Evolutionary conservation across 2,329 filamentous ascomycete genomes (phyloP).

Genomic region (Magnaporthales sp.): DNA sequence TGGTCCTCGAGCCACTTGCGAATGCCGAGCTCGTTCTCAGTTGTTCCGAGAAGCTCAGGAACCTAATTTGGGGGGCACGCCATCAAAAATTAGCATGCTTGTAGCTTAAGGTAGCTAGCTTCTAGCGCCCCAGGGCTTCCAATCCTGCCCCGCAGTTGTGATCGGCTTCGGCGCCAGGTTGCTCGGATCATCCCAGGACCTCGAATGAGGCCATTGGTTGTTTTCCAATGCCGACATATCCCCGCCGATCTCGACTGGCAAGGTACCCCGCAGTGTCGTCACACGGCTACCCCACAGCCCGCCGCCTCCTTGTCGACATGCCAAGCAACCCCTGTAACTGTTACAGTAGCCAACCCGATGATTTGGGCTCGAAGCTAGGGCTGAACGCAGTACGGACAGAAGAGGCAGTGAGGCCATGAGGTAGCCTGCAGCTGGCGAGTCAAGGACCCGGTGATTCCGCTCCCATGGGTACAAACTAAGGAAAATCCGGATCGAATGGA

Average conservation of each 20-base stretch:
- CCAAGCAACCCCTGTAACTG: background rate
- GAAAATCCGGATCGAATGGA: background rate
- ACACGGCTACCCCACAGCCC: background rate
- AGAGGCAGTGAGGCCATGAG: background rate
- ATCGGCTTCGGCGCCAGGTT: background rate
- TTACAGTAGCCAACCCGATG: background rate
- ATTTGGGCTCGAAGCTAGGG: background rate
- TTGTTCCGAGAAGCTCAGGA: conserved; percentile 83
- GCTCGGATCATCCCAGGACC: background rate
- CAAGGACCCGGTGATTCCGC: no score
- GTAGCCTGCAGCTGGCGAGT: background rate
- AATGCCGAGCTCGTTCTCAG: conserved; percentile 95
- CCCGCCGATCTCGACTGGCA: background rate
- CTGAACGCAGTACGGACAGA: background rate
- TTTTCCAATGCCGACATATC: background rate
- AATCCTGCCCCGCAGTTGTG: background rate
- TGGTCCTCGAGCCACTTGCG: conserved; percentile 96
- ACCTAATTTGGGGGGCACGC: conserved; percentile 33
- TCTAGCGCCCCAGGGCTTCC: background rate
- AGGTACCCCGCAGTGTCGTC: background rate
- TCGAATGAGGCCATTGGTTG: background rate
- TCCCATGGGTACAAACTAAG: no score
- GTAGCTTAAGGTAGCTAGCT: background rate
- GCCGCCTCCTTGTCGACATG: background rate
- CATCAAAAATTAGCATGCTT: background rate